Base-by-base conservation (phyloP, 2,329 filamentous ascomycete species). In the Fusarium liriodendri region DNA sequence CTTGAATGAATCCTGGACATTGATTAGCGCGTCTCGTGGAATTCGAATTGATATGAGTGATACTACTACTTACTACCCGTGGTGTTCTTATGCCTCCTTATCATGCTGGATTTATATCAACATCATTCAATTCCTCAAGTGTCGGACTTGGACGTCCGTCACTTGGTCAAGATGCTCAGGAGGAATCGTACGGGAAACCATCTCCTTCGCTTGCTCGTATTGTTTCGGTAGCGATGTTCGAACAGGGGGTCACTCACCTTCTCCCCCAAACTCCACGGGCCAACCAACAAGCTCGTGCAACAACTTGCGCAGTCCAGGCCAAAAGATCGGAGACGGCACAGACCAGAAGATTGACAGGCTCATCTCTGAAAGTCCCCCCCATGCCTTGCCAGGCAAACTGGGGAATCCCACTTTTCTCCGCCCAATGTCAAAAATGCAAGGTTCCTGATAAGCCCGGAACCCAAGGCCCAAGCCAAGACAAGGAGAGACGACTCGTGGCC, bases 391-490 rank as follows among this genome's bases (percentile, higher is more conserved):
- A 32, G 6, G 9, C 25, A 45, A 45, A 22, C 22, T 33, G 35
- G 22, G 20, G 33, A 37, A 68, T 59, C 67, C 71, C 67, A 52
- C 55, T 62, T 50, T 70, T 63, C 42, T 62, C 33, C 33, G 38
- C 27, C 40, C 32, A 52, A 69, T 33, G 22, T 45, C n/a, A 47
- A 42, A 29, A 57, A 61, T 70, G 62, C 72, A 73, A 70, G 72
- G 66, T 62, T 67, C 64, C 66, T 70, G 72, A 74, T 74, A 74
- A 74, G 72, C 74, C 42, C 33, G 16, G 61, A 60, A 69, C 64
- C 59, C 29, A 32, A 37, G 16, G 35, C 35, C 40, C 40, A 33
- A 52, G 47, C 47, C 47, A 52, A 52, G 47, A 52, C 25, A 29
- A 52, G 25, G 18, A 47, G 25, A 22, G 22, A 47, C 57, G 42